A percentile compares a stretch with the other conserved stretches of the same genome.
Evolutionary conservation across 2,329 filamentous ascomycete genomes (phyloP).

Genomic region (Hysterium pulicare): DNA sequence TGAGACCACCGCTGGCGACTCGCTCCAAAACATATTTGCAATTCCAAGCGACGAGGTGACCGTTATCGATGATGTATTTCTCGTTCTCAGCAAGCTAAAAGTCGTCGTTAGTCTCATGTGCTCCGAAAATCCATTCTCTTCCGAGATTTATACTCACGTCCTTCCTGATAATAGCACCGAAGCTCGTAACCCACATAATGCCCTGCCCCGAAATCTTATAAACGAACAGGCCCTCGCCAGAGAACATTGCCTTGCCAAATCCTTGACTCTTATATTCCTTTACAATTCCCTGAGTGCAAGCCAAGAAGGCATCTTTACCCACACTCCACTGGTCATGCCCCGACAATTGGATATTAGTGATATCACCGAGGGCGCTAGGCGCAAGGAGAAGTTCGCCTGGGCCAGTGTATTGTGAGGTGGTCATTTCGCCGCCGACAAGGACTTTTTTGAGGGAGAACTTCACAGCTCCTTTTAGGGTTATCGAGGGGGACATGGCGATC

Average conservation of each 20-base stretch:
- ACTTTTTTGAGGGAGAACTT: constrained; percentile 92
- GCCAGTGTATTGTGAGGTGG: constrained; percentile 76
- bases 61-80: constrained; percentile 89
- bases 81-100: constrained; percentile 59
- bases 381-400: constrained; percentile 87
- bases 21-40: constrained; percentile 90
- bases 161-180: constrained; percentile 92
- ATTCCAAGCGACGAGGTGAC: constrained; percentile 94
- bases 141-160: constrained; percentile 60
- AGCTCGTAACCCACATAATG: constrained; percentile 84
- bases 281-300: constrained; percentile 78
- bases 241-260: constrained; percentile 87
- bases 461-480: constrained; percentile 76
- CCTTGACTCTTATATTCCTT: constrained; percentile 86
- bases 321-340: constrained; percentile 78
- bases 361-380: constrained; percentile 76
- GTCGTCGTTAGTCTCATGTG: not conserved
- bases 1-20: constrained; percentile 83
- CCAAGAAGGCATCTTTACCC: constrained; percentile 82
- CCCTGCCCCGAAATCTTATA: constrained; percentile 81
- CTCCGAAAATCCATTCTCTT: not conserved
- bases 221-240: constrained; percentile 86
- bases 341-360: constrained; percentile 71
- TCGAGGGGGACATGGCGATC: constrained; percentile 90
- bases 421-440: constrained; percentile 76